phyloP scores from a whole-genome alignment of 2,329 filamentous ascomycete genomes.

The Fusarium neocosmosporiellum region DNA sequence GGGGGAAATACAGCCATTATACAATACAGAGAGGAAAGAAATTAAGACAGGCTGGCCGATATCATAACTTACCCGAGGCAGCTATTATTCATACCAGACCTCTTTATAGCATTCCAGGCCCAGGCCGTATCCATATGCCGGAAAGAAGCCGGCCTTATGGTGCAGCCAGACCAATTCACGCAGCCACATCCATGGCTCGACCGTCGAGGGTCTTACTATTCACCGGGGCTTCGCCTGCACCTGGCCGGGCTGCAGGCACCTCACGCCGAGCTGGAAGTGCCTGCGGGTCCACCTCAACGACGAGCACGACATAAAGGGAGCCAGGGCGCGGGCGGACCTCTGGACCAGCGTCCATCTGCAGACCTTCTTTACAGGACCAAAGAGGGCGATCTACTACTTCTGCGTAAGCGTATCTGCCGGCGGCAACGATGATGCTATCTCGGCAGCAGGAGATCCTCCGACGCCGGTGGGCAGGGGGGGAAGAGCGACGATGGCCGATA shows the following conservation, averaged over 20 bases:
- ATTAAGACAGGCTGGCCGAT: too few relatives aligned
- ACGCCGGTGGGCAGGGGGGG: neutral
- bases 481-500: neutral
- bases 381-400: constrained; percentile 1
- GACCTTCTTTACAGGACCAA: constrained; percentile 4
- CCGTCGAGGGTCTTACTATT: neutral
- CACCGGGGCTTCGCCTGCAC: neutral
- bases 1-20: too few relatives aligned
- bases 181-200: too few relatives aligned
- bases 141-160: too few relatives aligned
- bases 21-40: too few relatives aligned
- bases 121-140: too few relatives aligned
- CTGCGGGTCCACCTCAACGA: neutral
- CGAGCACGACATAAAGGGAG: neutral
- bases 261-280: neutral
- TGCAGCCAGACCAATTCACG: too few relatives aligned
- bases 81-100: too few relatives aligned
- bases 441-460: neutral
- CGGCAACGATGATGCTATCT: neutral
- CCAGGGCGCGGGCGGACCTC: neutral
- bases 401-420: neutral
- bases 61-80: too few relatives aligned
- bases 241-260: neutral
- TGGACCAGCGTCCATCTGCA: neutral
- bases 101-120: too few relatives aligned